Conservation (phyloP, 1,139 yeast species). For the Casaregolazyma suthepensis region DNA sequence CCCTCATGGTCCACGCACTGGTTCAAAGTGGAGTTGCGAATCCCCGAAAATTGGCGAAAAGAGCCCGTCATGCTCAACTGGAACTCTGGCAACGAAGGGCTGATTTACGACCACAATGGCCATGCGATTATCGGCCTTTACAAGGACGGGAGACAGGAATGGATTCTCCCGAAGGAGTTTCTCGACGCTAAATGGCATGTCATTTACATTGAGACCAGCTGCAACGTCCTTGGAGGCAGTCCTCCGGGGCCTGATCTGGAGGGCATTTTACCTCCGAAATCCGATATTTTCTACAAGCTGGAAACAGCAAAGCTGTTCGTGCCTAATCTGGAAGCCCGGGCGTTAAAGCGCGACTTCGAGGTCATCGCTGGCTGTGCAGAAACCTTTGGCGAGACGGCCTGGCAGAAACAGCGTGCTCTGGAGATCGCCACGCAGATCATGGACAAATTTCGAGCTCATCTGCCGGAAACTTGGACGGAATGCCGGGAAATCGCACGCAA, state of each 20-base stretch:
- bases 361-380: slow-evolving; percentile 85
- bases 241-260: slow-evolving; percentile 37
- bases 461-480: slow-evolving; percentile 41
- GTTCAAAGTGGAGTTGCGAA: slow-evolving; percentile 62
- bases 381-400: slow-evolving; percentile 57
- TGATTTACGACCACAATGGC: slow-evolving; percentile 64
- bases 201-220: slow-evolving; percentile 82
- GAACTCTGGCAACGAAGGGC: slow-evolving; percentile 84
- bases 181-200: slow-evolving; percentile 40
- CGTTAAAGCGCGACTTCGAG: slow-evolving; percentile 74
- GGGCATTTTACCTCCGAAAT: slow-evolving; percentile 45
- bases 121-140: slow-evolving; percentile 77
- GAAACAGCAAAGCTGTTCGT: slow-evolving; percentile 70
- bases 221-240: slow-evolving; percentile 96
- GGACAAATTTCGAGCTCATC: slow-evolving; percentile 62
- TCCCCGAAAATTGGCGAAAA: slow-evolving; percentile 44
- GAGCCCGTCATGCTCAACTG: slow-evolving; percentile 53
- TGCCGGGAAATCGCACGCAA: slow-evolving; percentile 64
- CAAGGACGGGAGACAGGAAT: slow-evolving; percentile 79
- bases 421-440: slow-evolving; percentile 72
- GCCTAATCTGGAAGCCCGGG: slow-evolving; percentile 75
- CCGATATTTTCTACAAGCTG: slow-evolving; percentile 62
- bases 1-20: slow-evolving; percentile 97
- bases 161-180: slow-evolving; percentile 55
- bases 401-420: slow-evolving; percentile 81